A percentile compares a stretch with the other conserved stretches of the same genome.
phyloP scores from a whole-genome alignment of 1,139 yeast genomes.

The Protomyces gravidus region DNA sequence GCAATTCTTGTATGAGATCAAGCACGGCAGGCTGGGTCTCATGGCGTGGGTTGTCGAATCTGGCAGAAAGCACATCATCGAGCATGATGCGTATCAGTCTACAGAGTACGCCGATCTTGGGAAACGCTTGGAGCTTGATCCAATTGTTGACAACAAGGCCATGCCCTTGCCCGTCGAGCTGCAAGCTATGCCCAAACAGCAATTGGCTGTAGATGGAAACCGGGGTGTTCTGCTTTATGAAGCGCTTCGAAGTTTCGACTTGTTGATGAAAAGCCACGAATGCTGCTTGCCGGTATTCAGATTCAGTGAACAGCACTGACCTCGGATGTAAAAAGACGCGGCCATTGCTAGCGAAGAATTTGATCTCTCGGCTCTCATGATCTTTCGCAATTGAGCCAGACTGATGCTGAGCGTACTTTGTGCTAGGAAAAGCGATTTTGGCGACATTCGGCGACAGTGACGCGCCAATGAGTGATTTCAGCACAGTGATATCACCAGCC shows the following conservation, averaged over 20 bases:
- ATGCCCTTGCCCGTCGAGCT: conserved; percentile 57
- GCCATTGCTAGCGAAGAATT: conserved; percentile 47
- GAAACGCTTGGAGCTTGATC: conserved; percentile 86
- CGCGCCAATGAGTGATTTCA: conserved; percentile 70
- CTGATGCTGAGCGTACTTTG: conserved; percentile 63
- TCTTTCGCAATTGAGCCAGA: conserved; percentile 80
- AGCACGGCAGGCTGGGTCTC: not conserved
- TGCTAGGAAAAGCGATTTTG: conserved; percentile 74
- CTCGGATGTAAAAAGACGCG: conserved; percentile 82
- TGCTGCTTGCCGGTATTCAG: conserved; percentile 37
- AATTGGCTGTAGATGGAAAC: conserved; percentile 64
- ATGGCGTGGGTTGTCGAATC: conserved; percentile 47
- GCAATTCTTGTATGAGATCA: not conserved
- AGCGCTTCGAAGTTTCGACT: conserved; percentile 61
- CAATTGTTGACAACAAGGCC: conserved; percentile 59
- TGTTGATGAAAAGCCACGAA: conserved; percentile 42
- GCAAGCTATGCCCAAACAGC: conserved; percentile 68
- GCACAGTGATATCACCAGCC: conserved; percentile 14
- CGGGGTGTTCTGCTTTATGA: conserved; percentile 73
- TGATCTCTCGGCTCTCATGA: conserved; percentile 70
- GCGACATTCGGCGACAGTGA: conserved; percentile 79
- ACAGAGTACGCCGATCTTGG: conserved; percentile 82
- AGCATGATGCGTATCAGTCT: conserved; percentile 62
- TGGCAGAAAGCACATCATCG: conserved; percentile 62
- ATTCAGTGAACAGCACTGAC: conserved; percentile 57